These are phyloP conservation scores for Fragaria iinumae DNA, from an alignment of 306 rosid genomes.

Conservation along the genomic window DNA sequence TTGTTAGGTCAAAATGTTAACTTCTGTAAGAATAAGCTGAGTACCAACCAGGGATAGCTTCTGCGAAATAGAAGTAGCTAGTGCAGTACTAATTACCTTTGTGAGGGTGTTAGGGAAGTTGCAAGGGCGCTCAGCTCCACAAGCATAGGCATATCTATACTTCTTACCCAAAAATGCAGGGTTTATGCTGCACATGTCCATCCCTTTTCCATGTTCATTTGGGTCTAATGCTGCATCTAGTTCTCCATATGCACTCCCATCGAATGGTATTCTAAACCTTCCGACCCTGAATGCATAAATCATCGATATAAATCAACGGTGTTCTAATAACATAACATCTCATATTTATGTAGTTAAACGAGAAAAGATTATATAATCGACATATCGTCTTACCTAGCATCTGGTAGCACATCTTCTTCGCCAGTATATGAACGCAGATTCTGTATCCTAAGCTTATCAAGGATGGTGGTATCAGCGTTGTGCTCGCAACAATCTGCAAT, in stretches of 20 bases:
- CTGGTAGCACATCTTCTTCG: constrained; percentile 68
- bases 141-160: constrained; percentile 89
- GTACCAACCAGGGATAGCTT: not conserved
- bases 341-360: not conserved
- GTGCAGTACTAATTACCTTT: constrained; percentile 41
- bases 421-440: constrained; percentile 57
- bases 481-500: constrained; percentile 89
- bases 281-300: constrained; percentile 55
- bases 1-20: not conserved
- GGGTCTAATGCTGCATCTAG: constrained; percentile 83
- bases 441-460: constrained; percentile 64
- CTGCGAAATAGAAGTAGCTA: not conserved
- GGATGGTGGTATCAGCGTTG: constrained; percentile 55
- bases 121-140: constrained; percentile 97
- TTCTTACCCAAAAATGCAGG: constrained; percentile 64
- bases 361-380: not conserved
- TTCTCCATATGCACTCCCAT: constrained; percentile 70
- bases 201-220: constrained; percentile 86
- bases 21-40: not conserved
- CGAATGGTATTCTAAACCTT: constrained; percentile 72
- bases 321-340: not conserved
- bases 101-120: constrained; percentile 94
- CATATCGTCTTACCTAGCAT: constrained; percentile 53
- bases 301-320: not conserved
- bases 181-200: constrained; percentile 96